These are phyloP conservation scores for Podospora tetraspora DNA, from an alignment of 495 filamentous ascomycete species.

Conservation along the genomic window DNA sequence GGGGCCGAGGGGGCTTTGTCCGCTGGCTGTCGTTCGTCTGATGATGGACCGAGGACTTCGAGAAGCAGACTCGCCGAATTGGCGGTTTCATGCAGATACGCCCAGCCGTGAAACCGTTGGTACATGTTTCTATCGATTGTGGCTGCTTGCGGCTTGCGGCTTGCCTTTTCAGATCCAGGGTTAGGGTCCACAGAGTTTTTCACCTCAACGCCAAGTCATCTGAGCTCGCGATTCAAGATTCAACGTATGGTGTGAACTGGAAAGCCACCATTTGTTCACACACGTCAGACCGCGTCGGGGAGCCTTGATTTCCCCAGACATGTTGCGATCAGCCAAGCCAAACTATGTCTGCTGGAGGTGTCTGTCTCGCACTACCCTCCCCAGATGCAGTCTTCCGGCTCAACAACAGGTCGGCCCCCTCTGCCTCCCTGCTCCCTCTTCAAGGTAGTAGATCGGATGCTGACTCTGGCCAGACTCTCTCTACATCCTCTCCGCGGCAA, in stretches of 20 bases:
- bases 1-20: neutral
- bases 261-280: neutral
- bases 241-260: neutral
- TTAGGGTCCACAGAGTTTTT: neutral
- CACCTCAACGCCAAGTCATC: conserved; percentile 13
- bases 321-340: conserved; percentile 26
- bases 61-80: neutral
- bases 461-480: neutral
- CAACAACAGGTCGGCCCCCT: neutral
- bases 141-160: neutral
- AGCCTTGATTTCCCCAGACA: conserved; percentile 4
- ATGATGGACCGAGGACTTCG: neutral
- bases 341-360: conserved; percentile 33
- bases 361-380: conserved; percentile 9
- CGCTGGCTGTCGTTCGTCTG: neutral
- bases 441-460: neutral
- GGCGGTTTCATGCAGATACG: neutral
- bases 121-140: neutral
- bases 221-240: conserved; percentile 22
- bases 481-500: neutral
- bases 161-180: neutral
- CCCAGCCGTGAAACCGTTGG: neutral
- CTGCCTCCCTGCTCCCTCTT: neutral
- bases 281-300: neutral
- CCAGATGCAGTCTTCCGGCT: neutral